A percentile compares a stretch with the other conserved stretches of the same genome.
phyloP scores from a whole-genome alignment of 768 basidiomycete species.

The Tylopilus vinaceipallidus region DNA sequence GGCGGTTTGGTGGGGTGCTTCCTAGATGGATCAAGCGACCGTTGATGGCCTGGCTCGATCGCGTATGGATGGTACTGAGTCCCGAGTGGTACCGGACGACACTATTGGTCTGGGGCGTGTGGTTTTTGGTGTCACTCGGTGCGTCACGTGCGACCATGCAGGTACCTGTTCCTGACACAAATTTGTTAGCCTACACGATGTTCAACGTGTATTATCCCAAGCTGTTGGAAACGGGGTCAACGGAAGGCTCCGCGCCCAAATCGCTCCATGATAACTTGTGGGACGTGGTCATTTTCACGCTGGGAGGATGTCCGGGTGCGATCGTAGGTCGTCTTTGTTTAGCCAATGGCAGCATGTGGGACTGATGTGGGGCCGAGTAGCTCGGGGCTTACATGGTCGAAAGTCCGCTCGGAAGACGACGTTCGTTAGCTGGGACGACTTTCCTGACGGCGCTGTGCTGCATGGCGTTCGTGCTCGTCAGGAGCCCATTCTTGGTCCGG shows the following conservation, averaged over 20 bases:
- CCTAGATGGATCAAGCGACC: slow-evolving; percentile 59
- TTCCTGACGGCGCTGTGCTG: slow-evolving; percentile 76
- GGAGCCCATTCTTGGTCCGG: slow-evolving; percentile 56
- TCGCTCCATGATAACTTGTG: slow-evolving; percentile 64
- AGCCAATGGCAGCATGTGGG: no score
- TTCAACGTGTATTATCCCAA: slow-evolving; percentile 93
- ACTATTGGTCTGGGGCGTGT: slow-evolving; percentile 72
- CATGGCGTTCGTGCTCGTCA: slow-evolving; percentile 60
- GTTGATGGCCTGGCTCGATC: slow-evolving; percentile 64
- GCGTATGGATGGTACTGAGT: slow-evolving; percentile 65
- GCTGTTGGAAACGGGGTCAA: slow-evolving; percentile 58
- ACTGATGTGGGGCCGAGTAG: no score
- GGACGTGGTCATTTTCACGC: slow-evolving; percentile 84
- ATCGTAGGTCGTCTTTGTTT: slow-evolving; percentile 47
- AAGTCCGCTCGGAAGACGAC: slow-evolving; percentile 60
- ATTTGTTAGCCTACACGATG: slow-evolving; percentile 73
- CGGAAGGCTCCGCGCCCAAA: slow-evolving; percentile 33
- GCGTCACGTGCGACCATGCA: slow-evolving; percentile 22
- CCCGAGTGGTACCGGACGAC: slow-evolving; percentile 80
- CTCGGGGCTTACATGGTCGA: slow-evolving; percentile 87
- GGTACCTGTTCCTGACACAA: background rate
- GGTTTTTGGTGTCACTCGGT: slow-evolving; percentile 80
- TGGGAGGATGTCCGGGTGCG: slow-evolving; percentile 84
- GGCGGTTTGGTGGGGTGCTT: slow-evolving; percentile 39
- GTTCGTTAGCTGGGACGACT: slow-evolving; percentile 74